Conservation (phyloP, 2,329 filamentous ascomycete genomes). For the Epichloe hybrida region DNA sequence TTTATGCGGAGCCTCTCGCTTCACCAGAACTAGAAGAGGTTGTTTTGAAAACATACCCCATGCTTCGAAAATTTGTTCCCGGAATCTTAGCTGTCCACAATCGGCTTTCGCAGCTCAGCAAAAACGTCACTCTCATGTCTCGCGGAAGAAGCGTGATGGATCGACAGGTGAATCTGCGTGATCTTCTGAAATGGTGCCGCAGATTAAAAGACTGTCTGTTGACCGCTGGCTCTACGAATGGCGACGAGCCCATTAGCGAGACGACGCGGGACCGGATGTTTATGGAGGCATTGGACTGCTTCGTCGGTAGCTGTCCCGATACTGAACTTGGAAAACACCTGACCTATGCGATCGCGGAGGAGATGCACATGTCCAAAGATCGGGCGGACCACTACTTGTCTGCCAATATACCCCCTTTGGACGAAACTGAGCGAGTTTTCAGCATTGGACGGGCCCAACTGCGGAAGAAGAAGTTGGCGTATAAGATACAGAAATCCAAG, state of each 20-base stretch:
- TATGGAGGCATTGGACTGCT: conserved; percentile 85
- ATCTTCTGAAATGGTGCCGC: conserved; percentile 84
- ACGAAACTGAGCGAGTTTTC: conserved; percentile 44
- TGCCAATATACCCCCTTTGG: conserved; percentile 57
- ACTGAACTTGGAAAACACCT: conserved; percentile 45
- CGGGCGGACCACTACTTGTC: conserved; percentile 64
- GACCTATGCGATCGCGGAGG: conserved; percentile 62
- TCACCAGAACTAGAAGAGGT: conserved; percentile 62
- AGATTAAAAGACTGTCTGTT: conserved; percentile 56
- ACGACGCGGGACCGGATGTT: conserved; percentile 71
- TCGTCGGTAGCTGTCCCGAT: conserved; percentile 67
- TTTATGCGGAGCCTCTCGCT: conserved; percentile 54
- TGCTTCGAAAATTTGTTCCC: conserved; percentile 48
- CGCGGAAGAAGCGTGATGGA: conserved; percentile 30
- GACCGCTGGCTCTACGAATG: conserved; percentile 46
- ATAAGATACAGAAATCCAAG: conserved; percentile 36
- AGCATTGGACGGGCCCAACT: conserved; percentile 54
- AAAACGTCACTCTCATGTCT: conserved; percentile 24
- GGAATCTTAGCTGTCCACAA: conserved; percentile 47
- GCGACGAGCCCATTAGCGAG: conserved; percentile 59
- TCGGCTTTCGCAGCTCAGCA: conserved; percentile 36
- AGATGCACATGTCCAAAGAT: conserved; percentile 76
- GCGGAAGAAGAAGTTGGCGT: conserved; percentile 39
- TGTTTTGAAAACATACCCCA: conserved; percentile 55
- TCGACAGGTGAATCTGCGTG: conserved; percentile 53